Evolutionary conservation across 257 asterid genomes (phyloP).

Genomic region (Capsicum pubescens): DNA sequence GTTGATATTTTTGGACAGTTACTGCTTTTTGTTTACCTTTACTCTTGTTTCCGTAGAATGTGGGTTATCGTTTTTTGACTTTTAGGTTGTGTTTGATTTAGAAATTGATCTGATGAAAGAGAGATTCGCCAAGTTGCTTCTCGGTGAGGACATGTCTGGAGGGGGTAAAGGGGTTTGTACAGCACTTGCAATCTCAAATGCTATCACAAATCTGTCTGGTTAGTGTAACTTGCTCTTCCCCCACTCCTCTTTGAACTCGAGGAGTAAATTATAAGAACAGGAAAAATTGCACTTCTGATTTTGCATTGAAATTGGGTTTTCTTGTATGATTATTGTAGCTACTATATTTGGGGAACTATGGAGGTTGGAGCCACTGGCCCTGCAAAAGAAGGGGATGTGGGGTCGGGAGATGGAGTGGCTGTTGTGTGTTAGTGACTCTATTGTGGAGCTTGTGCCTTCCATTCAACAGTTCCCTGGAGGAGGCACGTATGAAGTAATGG

Average conservation of each 20-base stretch:
- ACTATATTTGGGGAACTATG: constrained; percentile 93
- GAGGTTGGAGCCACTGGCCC: constrained; percentile 94
- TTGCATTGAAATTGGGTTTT: constrained; percentile 11
- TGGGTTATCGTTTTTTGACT: not conserved
- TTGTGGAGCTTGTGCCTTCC: constrained; percentile 93
- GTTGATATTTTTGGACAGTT: not conserved
- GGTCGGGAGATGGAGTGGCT: constrained; percentile 95
- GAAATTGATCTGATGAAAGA: constrained; percentile 94
- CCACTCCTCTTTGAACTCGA: not conserved
- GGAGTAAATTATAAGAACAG: not conserved
- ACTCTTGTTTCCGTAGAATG: not conserved
- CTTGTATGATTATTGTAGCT: constrained; percentile 48
- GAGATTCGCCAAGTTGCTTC: constrained; percentile 88
- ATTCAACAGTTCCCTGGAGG: constrained; percentile 82
- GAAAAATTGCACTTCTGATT: constrained; percentile 9
- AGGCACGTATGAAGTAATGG: constrained; percentile 89
- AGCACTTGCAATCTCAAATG: constrained; percentile 93
- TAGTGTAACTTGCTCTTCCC: constrained; percentile 21
- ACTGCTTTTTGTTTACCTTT: not conserved
- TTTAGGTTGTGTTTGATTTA: constrained; percentile 30
- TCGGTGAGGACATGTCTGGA: constrained; percentile 99
- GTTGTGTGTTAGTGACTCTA: constrained; percentile 83
- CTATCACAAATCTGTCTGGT: constrained; percentile 97
- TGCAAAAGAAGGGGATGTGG: constrained; percentile 93
- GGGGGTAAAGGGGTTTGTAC: constrained; percentile 97